phyloP scores from a whole-genome alignment of 768 basidiomycete genomes.

The Clitopilus passeckerianus region DNA sequence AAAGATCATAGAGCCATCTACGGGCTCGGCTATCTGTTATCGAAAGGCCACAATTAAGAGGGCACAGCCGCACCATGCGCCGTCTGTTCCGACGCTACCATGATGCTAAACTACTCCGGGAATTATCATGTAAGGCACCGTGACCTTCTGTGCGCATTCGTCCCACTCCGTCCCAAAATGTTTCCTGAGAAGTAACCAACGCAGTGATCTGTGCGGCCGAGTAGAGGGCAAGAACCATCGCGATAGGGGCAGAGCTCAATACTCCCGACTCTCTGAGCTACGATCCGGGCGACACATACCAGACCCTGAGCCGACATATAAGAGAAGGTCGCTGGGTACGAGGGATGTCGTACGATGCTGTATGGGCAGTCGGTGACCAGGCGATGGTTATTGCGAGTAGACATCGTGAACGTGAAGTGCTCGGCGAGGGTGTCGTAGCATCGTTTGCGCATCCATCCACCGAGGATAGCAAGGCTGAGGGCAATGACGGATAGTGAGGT shows the following conservation, averaged over 20 bases:
- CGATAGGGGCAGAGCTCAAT: not conserved
- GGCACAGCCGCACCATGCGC: too few species aligned
- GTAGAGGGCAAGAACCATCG: not conserved
- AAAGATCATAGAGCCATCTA: too few species aligned
- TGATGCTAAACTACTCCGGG: conserved; percentile 14
- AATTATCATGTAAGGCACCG: conserved; percentile 20
- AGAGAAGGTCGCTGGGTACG: conserved; percentile 15
- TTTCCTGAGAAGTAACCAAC: conserved; percentile 12
- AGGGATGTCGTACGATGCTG: conserved; percentile 31
- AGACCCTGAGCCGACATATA: conserved; percentile 1
- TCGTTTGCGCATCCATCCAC: conserved; percentile 25
- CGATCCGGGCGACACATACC: not conserved
- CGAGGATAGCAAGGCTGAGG: conserved; percentile 17
- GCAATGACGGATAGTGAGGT: conserved; percentile 21
- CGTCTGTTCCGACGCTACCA: too few species aligned
- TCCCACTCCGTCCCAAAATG: conserved; percentile 26
- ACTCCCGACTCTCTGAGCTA: conserved; percentile 1
- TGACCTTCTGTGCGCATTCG: conserved; percentile 16
- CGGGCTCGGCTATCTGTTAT: too few species aligned
- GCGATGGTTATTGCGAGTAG: conserved; percentile 26
- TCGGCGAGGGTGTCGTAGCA: conserved; percentile 31
- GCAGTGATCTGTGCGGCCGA: not conserved
- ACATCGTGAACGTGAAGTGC: conserved; percentile 34
- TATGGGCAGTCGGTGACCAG: conserved; percentile 36
- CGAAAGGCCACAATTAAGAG: too few species aligned